Base-by-base conservation (phyloP, 768 basidiomycete genomes). In the Neoboletus subvelutipes region DNA sequence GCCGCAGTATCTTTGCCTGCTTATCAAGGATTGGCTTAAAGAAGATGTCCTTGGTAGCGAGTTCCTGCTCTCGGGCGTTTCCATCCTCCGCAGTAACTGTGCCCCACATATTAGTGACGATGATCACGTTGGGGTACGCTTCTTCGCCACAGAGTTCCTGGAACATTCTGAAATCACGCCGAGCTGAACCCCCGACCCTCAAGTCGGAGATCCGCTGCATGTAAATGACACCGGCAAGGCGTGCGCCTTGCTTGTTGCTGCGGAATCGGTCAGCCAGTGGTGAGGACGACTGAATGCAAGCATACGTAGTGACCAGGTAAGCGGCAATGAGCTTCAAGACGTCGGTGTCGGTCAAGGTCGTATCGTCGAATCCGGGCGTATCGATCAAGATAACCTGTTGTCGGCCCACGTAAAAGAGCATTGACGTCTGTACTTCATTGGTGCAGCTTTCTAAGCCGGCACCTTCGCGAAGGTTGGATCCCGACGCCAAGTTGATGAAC, bases 301-400 rank as follows among this genome's bases (percentile, higher is more conserved):
- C 71, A 9, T 66, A 72, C 71, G 70, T 72, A 39, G 68, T 58
- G 58, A 69, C 67, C 3, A 72, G 57, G 62, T 72, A 72, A 18
- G 45, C 77, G 56, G 82, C 78, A 28, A 83, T 83, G 75, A 80
- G 76, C 43, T 73, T 76, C 39, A 84, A 60, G 29, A 84, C 75
- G 36, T 80, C 81, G 1, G 77, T 76, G 58, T 84, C 83, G 36
- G 77, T 80, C 57, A 74, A 65, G 29, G 51, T 63, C 4, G 83
- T 80, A 57, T 85, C 83, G 64, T 85, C 84, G 61, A 85, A 86
- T 1, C 84, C 84, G 8, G 84, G 84, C 0, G 84, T 86, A 58
- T 86, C 85, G 51, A 86, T 76, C 29, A 86, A 68, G 13, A 74
- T 71, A 34, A 85, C 73, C n/a, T 58, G 67, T 10, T 71, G 71